phyloP scores from a whole-genome alignment of 805 yeast genomes.

The Lachancea lanzarotensis region DNA sequence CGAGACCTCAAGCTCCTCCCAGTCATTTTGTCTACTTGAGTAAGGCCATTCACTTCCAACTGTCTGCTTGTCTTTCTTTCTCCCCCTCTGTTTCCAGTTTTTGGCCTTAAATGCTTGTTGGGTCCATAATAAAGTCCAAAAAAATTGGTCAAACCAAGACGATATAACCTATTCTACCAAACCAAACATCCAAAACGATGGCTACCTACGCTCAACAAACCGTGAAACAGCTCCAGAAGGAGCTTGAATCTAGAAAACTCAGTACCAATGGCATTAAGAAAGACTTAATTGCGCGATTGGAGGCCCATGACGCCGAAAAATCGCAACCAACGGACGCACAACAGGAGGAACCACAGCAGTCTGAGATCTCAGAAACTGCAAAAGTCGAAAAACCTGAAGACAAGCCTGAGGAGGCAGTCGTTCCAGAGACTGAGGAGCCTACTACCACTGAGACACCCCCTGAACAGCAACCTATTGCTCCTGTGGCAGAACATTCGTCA shows the following conservation, averaged over 20 bases:
- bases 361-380: background rate
- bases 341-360: constrained; percentile 6
- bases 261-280: constrained; percentile 73
- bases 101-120: no score
- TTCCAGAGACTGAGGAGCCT: no score
- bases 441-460: no score
- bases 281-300: constrained; percentile 61
- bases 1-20: no score
- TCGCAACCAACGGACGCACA: constrained; percentile 14
- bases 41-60: no score
- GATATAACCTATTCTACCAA: background rate
- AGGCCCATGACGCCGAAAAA: constrained; percentile 22
- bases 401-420: background rate
- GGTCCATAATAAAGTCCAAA: background rate
- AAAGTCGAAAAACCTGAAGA: constrained; percentile 7
- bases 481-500: background rate
- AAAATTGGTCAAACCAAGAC: background rate
- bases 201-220: constrained; percentile 31
- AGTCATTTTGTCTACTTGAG: no score
- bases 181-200: constrained; percentile 3
- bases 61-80: no score
- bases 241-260: constrained; percentile 60
- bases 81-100: background rate
- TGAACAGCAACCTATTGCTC: no score
- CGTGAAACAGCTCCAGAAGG: constrained; percentile 79